Percentiles rank a stretch among this genome's conserved stretches.
Conservation (phyloP, 169 alveolate species). For the Theileria sp. region DNA sequence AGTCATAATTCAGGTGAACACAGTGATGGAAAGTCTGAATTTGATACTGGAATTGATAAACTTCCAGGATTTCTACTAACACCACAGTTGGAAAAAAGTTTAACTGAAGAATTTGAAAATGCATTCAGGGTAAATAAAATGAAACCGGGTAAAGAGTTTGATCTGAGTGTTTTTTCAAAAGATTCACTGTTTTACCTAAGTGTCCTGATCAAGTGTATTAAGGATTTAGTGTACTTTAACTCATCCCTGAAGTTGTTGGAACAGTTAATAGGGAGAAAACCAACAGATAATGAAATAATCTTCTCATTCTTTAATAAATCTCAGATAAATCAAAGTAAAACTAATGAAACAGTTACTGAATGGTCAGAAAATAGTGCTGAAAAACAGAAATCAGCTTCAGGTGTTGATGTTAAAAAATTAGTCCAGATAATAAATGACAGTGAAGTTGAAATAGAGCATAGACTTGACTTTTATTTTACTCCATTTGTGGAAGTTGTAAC, state of each 20-base stretch:
- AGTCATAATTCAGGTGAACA: not conserved
- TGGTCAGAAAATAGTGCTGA: not conserved
- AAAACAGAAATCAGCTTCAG: not conserved
- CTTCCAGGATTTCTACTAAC: no score
- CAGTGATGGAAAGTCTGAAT: not conserved
- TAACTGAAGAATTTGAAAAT: not conserved
- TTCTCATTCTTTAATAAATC: slow-evolving; percentile 37
- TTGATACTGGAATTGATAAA: not conserved
- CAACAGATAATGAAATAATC: slow-evolving; percentile 34
- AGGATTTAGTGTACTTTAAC: slow-evolving; percentile 44
- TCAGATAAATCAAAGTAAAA: not conserved
- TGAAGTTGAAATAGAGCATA: not conserved
- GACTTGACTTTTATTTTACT: not conserved
- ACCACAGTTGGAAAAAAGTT: not conserved
- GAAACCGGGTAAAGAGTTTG: not conserved
- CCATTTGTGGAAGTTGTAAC: not conserved
- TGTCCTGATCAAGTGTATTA: slow-evolving; percentile 28
- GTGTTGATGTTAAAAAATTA: not conserved
- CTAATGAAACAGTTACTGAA: not conserved
- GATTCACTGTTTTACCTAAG: not conserved
- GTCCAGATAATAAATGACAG: not conserved
- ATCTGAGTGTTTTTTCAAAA: slow-evolving; percentile 7
- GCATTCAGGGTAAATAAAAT: not conserved
- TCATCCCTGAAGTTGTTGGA: slow-evolving; percentile 11
- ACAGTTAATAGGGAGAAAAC: slow-evolving; percentile 37